Evolutionary conservation across 2,329 filamentous ascomycete species (phyloP).

Genomic region (Macrophomina tecta): DNA sequence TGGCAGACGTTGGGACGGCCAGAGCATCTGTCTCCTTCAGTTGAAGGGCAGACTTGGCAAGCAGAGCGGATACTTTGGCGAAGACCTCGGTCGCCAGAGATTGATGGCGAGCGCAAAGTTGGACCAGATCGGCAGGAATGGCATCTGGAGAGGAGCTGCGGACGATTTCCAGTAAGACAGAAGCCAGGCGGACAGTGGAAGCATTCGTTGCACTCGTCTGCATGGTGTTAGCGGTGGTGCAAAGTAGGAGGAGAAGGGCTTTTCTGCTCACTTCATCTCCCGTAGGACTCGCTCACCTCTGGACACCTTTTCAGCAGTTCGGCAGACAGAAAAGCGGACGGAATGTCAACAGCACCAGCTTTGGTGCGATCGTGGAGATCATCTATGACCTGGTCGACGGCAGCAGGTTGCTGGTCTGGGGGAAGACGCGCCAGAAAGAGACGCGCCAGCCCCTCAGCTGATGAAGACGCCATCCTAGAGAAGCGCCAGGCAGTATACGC

Average conservation of each 20-base stretch:
- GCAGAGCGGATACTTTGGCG: not conserved
- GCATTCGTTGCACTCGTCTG: conserved; percentile 22
- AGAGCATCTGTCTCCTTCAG: not conserved
- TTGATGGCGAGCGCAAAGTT: conserved; percentile 3
- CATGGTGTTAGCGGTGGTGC: not conserved
- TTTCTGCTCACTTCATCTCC: conserved; percentile 20
- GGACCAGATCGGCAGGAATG: conserved; percentile 5
- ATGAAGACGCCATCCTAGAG: conserved; percentile 25
- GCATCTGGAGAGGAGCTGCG: not conserved
- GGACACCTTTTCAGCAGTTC: conserved; percentile 27
- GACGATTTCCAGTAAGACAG: conserved; percentile 17
- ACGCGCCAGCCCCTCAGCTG: conserved; percentile 20
- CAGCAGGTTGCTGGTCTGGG: conserved; percentile 9
- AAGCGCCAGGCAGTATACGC: not conserved
- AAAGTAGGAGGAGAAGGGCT: conserved; percentile 5
- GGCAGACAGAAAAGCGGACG: conserved; percentile 10
- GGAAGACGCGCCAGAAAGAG: conserved; percentile 29
- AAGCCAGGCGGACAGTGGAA: conserved; percentile 25
- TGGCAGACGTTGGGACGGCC: conserved; percentile 13
- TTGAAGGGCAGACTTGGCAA: conserved; percentile 5
- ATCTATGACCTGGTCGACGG: conserved; percentile 19
- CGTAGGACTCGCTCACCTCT: conserved; percentile 28
- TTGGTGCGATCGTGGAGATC: conserved; percentile 1
- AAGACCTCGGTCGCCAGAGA: conserved; percentile 28
- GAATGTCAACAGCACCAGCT: conserved; percentile 9